Conservation (phyloP, 1,284 basidiomycete species). For the Jaminaea rosea region DNA sequence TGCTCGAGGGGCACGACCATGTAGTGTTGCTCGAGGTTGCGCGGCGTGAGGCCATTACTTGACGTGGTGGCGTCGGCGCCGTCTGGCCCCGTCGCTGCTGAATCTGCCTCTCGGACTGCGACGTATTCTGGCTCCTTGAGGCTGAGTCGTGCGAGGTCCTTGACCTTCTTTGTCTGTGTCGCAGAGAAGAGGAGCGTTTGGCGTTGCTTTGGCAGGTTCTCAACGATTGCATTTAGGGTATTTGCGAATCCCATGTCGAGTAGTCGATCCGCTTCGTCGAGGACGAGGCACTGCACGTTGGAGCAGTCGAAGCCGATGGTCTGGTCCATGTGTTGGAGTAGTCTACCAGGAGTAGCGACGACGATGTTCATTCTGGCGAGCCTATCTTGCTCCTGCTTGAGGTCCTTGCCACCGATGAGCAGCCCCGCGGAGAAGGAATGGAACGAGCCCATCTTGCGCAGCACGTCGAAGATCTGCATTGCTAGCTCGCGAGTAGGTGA, state of each 20-base stretch:
- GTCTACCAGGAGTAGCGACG: constrained; percentile 86
- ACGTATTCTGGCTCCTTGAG: constrained; percentile 74
- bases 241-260: constrained; percentile 91
- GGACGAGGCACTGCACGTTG: constrained; percentile 83
- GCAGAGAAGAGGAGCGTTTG: constrained; percentile 95
- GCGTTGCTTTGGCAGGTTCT: constrained; percentile 56
- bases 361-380: constrained; percentile 91
- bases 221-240: constrained; percentile 78
- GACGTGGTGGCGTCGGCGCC: constrained; percentile 24
- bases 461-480: constrained; percentile 92
- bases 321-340: constrained; percentile 96
- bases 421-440: constrained; percentile 90
- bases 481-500: constrained; percentile 92
- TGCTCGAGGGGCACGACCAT: constrained; percentile 70
- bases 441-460: constrained; percentile 79
- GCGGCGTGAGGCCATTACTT: constrained; percentile 52
- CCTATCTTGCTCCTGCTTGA: constrained; percentile 75
- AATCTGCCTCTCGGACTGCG: constrained; percentile 49
- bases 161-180: constrained; percentile 84
- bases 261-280: constrained; percentile 93
- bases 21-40: constrained; percentile 82
- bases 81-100: constrained; percentile 22
- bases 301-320: constrained; percentile 87
- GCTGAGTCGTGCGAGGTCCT: constrained; percentile 79
- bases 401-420: constrained; percentile 90